Conservation (phyloP, 1,284 basidiomycete species). For the Kwoniella shivajii region DNA sequence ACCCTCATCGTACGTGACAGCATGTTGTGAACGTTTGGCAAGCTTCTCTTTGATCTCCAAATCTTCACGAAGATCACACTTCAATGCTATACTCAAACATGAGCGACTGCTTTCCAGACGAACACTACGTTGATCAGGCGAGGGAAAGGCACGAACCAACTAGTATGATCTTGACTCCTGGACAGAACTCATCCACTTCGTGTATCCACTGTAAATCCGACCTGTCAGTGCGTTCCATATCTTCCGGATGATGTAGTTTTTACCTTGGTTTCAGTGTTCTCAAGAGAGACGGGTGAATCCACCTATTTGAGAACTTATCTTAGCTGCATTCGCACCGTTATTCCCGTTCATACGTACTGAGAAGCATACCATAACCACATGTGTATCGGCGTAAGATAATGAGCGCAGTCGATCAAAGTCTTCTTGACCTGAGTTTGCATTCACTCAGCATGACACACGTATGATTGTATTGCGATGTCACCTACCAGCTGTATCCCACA, state of each 20-base stretch:
- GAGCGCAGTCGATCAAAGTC: slow-evolving; percentile 92
- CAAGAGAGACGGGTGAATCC: slow-evolving; percentile 85
- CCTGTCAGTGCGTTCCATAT: neutral
- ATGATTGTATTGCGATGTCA: slow-evolving; percentile 13
- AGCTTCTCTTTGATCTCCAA: slow-evolving; percentile 67
- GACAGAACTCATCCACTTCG: slow-evolving; percentile 72
- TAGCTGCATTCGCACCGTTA: neutral
- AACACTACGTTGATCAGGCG: neutral
- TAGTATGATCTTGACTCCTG: slow-evolving; percentile 88
- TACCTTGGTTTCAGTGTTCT: slow-evolving; percentile 91
- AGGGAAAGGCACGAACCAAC: slow-evolving; percentile 75
- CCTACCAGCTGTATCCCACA: slow-evolving; percentile 96
- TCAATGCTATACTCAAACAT: slow-evolving; percentile 68
- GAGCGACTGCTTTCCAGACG: neutral
- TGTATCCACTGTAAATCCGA: slow-evolving; percentile 45
- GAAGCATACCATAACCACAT: slow-evolving; percentile 92
- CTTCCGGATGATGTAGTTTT: slow-evolving; percentile 18
- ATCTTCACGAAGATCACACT: slow-evolving; percentile 91
- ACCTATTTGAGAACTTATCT: slow-evolving; percentile 60
- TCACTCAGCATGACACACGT: neutral
- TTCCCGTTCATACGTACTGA: slow-evolving; percentile 61
- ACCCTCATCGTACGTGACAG: slow-evolving; percentile 87
- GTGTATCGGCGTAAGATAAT: slow-evolving; percentile 90
- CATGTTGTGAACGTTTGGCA: slow-evolving; percentile 57
- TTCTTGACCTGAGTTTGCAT: slow-evolving; percentile 71